A percentile compares a stretch with the other conserved stretches of the same genome.
These are phyloP conservation scores for Cronartium quercuum DNA, from an alignment of 1,284 basidiomycete species.

Conservation along the genomic window DNA sequence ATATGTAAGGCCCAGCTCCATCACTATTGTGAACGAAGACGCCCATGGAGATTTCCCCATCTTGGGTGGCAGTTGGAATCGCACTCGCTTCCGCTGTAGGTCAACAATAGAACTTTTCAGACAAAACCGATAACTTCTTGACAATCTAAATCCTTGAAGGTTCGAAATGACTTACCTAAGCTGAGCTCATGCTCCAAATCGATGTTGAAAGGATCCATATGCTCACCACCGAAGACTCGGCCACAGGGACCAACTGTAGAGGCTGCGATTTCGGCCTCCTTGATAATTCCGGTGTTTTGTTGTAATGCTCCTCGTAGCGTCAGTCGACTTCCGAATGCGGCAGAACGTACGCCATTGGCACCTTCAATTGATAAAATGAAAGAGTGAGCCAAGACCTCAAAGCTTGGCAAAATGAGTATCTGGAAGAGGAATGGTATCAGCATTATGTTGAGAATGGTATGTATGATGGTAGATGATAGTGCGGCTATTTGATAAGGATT, in stretches of 20 bases:
- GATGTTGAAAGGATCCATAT: slow-evolving; percentile 26
- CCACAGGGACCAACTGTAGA: slow-evolving; percentile 32
- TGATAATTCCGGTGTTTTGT: slow-evolving; percentile 38
- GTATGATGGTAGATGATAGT: too few relatives aligned
- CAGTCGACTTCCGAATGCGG: slow-evolving; percentile 28
- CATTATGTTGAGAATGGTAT: background rate
- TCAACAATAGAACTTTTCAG: background rate
- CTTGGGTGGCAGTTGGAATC: slow-evolving; percentile 8
- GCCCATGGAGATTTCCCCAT: slow-evolving; percentile 23
- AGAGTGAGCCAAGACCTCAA: slow-evolving; percentile 14
- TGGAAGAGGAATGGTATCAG: background rate
- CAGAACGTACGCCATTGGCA: slow-evolving; percentile 24
- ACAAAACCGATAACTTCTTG: background rate
- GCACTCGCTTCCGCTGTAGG: slow-evolving; percentile 19
- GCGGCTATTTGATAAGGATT: too few relatives aligned
- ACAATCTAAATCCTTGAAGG: background rate
- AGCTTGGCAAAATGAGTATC: background rate
- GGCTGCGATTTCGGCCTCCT: slow-evolving; percentile 23
- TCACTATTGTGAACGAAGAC: slow-evolving; percentile 36
- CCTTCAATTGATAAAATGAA: slow-evolving; percentile 32
- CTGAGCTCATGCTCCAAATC: slow-evolving; percentile 17
- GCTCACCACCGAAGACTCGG: slow-evolving; percentile 25
- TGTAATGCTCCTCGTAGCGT: slow-evolving; percentile 21
- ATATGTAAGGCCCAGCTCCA: slow-evolving; percentile 33
- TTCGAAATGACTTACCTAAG: slow-evolving; percentile 1